Conservation (phyloP, 257 asterid genomes). For the Primulina tabacum region DNA sequence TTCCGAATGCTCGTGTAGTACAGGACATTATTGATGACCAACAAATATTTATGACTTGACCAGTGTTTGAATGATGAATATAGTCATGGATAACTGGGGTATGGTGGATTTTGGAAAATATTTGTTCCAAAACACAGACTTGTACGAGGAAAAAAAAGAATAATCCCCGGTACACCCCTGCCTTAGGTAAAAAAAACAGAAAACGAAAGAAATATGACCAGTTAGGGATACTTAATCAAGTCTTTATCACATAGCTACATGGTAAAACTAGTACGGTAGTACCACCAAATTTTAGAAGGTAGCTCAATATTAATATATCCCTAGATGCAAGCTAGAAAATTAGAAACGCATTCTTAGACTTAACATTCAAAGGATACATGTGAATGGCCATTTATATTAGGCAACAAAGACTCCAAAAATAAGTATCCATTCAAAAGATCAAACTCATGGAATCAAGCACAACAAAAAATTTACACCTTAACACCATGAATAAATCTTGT, state of each 20-base stretch:
- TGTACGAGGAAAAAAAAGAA: no score
- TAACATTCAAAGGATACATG: not conserved
- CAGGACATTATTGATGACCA: not conserved
- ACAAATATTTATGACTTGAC: no score
- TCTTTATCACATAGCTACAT: not conserved
- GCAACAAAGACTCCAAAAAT: not conserved
- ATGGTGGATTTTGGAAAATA: not conserved
- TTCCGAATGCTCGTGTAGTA: not conserved
- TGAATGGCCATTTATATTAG: not conserved
- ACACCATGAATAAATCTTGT: no score
- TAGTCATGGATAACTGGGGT: no score
- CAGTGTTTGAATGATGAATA: no score
- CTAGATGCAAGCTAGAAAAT: not conserved
- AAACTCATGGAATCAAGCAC: not conserved
- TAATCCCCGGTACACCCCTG: no score
- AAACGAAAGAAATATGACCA: not conserved
- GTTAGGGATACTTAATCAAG: not conserved
- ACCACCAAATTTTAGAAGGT: not conserved
- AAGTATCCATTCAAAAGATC: not conserved
- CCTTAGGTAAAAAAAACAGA: no score
- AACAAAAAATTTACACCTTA: no score
- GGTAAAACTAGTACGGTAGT: not conserved
- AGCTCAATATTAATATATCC: not conserved
- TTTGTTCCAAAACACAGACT: not conserved
- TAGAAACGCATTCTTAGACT: not conserved